A percentile compares a stretch with the other conserved stretches of the same genome.
Conservation (phyloP, 106 monocot species). For the Chionographis japonica region DNA sequence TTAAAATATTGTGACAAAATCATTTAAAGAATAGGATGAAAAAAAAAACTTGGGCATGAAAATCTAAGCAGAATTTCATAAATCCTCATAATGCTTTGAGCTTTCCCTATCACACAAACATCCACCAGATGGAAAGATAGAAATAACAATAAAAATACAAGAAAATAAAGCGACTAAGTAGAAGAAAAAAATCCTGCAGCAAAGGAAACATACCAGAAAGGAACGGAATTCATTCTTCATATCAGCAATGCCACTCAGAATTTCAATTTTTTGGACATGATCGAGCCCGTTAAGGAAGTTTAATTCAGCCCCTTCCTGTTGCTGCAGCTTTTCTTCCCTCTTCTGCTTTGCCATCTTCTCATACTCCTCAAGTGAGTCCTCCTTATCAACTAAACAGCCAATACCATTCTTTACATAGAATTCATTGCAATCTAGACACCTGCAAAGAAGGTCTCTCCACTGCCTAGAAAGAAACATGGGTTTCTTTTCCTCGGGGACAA, state of each 20-base stretch:
- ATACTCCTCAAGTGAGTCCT: constrained; percentile 85
- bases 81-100: too few relatives aligned
- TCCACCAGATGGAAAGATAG: neutral
- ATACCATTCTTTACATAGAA: constrained; percentile 65
- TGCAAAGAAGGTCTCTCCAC: constrained; percentile 83
- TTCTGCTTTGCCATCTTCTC: constrained; percentile 73
- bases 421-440: constrained; percentile 50
- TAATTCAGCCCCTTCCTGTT: constrained; percentile 74
- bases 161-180: too few relatives aligned
- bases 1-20: too few relatives aligned
- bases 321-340: constrained; percentile 69
- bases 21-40: too few relatives aligned
- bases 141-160: neutral
- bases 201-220: constrained; percentile 64
- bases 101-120: neutral
- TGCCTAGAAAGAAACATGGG: constrained; percentile 81
- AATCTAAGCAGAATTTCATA: too few relatives aligned
- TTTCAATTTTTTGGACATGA: constrained; percentile 93
- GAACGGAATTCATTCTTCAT: constrained; percentile 75
- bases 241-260: constrained; percentile 80
- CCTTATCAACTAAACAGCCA: constrained; percentile 60
- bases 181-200: neutral
- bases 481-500: constrained; percentile 32
- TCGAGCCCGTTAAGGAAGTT: constrained; percentile 68
- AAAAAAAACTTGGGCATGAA: too few relatives aligned